Evolutionary conservation across 371 early-diverging fungal genomes (phyloP), one percentile per base, ranked within the genome.

Genomic region (Apophysomyces trapeziformis): DNA sequence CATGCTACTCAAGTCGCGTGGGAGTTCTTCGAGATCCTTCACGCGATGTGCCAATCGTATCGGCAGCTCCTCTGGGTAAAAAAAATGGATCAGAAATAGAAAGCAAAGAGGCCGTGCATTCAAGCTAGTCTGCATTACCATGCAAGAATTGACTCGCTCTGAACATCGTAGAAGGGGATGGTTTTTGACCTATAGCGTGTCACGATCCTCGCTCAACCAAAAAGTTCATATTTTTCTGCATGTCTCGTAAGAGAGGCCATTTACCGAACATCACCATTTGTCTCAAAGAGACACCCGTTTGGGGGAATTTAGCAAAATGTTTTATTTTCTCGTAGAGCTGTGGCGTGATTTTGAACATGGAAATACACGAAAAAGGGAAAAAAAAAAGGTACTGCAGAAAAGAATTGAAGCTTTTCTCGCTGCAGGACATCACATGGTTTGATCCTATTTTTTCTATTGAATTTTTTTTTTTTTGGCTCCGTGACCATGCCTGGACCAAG

Each of bases 181-280:
- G 93, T 38, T 82, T 78, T 67, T 90, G 90, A 54, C 95, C 93
- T 94, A 64, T 5, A 12, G 57, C 14, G 5, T 47, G 16, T 50
- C 35, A 50, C 0, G 47, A 26, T 26, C 32, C 32, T 26, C 32
- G 32, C 32, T 26, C 32, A 26, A 26, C 32, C 32, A 26, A 26
- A 26, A 26, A 26, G 32, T 26, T 26, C 32, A 26, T 26, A 18
- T 47, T 16, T n/a, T 36, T 35, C 4, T 32, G 32, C 32, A 26
- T 26, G 32, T 63, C 47, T 41, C 21, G 7, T 36, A 65, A 44
- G 16, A 13, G 18, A 26, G 77, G 32, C 32, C 32, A 26, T 26
- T 74, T 85, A 79, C 96, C 95, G 82, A 95, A 96, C 85, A 93
- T 89, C 69, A 95, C 94, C 94, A 96, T 95, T 80, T 96, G 95